phyloP scores from a whole-genome alignment of 345 rosid genomes.

The Reutealis trisperma region DNA sequence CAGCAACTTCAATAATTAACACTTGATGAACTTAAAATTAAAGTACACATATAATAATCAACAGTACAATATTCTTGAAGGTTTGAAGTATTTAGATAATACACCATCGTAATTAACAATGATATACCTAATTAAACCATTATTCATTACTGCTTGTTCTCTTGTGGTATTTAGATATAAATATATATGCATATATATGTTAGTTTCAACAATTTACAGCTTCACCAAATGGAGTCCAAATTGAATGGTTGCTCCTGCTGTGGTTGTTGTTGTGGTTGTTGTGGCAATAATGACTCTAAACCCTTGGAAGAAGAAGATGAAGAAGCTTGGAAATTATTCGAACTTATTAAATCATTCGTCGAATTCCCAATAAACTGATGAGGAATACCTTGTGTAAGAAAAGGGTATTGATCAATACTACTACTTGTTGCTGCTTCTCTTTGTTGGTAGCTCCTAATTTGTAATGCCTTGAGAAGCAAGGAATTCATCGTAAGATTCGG shows the following conservation, averaged over 20 bases:
- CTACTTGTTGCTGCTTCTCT: slow-evolving; percentile 36
- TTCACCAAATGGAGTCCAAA: slow-evolving; percentile 84
- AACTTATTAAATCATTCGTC: slow-evolving; percentile 22
- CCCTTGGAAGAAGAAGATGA: slow-evolving; percentile 58
- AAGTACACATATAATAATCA: too few species aligned
- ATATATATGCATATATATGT: slow-evolving; percentile 1
- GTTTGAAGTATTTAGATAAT: too few species aligned
- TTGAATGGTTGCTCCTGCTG: slow-evolving; percentile 80
- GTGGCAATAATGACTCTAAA: slow-evolving; percentile 30
- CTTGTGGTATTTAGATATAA: too few species aligned
- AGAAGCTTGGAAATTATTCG: slow-evolving; percentile 46
- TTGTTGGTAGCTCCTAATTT: slow-evolving; percentile 57
- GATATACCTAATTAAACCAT: too few species aligned
- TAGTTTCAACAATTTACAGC: slow-evolving; percentile 18
- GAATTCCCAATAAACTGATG: slow-evolving; percentile 25
- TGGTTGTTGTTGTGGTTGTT: slow-evolving; percentile 31
- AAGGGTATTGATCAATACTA: slow-evolving; percentile 33
- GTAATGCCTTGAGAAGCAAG: slow-evolving; percentile 80
- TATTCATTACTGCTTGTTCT: too few species aligned
- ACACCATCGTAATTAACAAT: too few species aligned
- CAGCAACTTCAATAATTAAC: too few species aligned
- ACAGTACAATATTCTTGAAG: too few species aligned
- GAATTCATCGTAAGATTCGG: slow-evolving; percentile 78
- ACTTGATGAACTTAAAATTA: too few species aligned
- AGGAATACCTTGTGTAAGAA: slow-evolving; percentile 38